phyloP scores from a whole-genome alignment of 73 alveolate genomes.

The Paramecium octaurelia region DNA sequence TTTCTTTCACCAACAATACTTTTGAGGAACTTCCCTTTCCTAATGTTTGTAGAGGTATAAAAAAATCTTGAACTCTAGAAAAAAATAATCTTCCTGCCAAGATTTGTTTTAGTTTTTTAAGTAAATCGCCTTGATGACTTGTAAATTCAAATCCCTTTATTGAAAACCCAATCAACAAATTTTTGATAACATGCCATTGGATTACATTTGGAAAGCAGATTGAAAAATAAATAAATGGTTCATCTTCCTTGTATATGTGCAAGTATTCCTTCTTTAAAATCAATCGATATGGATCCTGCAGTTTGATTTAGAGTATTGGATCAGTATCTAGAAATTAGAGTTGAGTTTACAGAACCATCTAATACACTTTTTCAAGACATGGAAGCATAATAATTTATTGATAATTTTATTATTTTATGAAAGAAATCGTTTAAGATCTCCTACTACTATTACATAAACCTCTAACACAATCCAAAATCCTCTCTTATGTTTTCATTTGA shows the following conservation, averaged over 20 bases:
- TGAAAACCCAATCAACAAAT: neutral
- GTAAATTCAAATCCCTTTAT: neutral
- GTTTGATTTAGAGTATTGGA: neutral
- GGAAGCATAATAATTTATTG: neutral
- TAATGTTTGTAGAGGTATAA: neutral
- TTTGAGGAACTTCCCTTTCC: slow-evolving; percentile 34
- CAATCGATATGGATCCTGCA: neutral
- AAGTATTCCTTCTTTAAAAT: neutral
- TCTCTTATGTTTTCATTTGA: too few species aligned
- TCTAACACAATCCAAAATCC: too few species aligned
- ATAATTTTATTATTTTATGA: neutral
- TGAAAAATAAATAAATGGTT: neutral
- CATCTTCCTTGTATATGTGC: slow-evolving; percentile 18
- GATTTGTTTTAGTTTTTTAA: neutral
- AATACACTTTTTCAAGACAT: slow-evolving; percentile 13
- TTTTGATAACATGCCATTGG: neutral
- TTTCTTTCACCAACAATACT: slow-evolving; percentile 11
- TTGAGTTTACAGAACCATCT: slow-evolving; percentile 4
- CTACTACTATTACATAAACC: too few species aligned
- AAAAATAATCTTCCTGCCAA: slow-evolving; percentile 17
- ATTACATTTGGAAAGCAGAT: neutral
- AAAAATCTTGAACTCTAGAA: slow-evolving; percentile 13
- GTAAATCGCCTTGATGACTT: neutral
- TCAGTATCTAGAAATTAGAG: slow-evolving; percentile 10
- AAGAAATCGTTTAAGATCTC: too few species aligned